Conservation (phyloP, 805 yeast species). For the Schwanniomyces pseudopolymorphus region DNA sequence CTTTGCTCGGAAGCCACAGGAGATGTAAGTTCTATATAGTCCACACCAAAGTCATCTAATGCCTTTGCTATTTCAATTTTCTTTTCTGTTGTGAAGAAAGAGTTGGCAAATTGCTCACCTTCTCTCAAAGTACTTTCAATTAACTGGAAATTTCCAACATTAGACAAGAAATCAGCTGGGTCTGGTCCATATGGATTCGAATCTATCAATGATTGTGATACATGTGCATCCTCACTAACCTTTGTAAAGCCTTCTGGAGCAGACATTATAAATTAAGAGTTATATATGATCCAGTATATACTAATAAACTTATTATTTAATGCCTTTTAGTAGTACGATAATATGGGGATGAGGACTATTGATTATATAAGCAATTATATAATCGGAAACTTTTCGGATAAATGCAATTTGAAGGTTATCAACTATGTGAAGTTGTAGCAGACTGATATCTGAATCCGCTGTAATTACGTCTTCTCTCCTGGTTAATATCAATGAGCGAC, state of each 20-base stretch:
- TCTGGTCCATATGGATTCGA: slow-evolving; percentile 91
- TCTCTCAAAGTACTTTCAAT: slow-evolving; percentile 96
- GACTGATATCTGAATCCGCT: slow-evolving; percentile 4
- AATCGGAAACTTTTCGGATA: neutral
- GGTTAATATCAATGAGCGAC: slow-evolving; percentile 4
- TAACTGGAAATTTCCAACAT: slow-evolving; percentile 83
- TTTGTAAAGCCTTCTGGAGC: slow-evolving; percentile 34
- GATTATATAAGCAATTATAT: neutral
- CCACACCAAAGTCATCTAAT: slow-evolving; percentile 95
- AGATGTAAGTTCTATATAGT: slow-evolving; percentile 94
- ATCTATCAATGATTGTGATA: slow-evolving; percentile 16
- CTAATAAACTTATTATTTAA: no score
- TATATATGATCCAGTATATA: neutral
- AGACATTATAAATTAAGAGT: slow-evolving; percentile 15
- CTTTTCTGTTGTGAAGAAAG: slow-evolving; percentile 91
- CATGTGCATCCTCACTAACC: slow-evolving; percentile 34
- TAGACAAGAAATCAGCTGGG: slow-evolving; percentile 88
- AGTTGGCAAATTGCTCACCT: slow-evolving; percentile 98
- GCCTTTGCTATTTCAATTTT: slow-evolving; percentile 97
- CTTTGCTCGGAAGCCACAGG: slow-evolving; percentile 98
- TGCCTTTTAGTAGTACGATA: neutral
- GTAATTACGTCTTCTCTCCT: slow-evolving; percentile 1
- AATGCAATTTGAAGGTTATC: neutral
- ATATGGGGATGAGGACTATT: neutral
- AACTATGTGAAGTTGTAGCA: neutral